Conservation (phyloP, 2,329 filamentous ascomycete species). For the Sarocladium kiliense region DNA sequence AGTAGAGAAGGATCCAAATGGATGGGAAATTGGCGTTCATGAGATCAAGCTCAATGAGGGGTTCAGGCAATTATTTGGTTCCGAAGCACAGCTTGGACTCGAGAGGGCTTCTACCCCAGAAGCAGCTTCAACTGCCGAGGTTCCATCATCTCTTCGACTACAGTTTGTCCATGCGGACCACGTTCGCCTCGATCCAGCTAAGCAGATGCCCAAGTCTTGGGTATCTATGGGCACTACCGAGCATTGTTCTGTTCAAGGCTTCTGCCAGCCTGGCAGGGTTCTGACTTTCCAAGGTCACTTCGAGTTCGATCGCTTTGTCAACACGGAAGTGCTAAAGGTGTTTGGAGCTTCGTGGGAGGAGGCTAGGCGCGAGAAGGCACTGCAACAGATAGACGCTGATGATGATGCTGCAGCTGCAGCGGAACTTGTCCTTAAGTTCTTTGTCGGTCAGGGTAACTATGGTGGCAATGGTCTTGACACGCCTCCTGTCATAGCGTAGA, state of each 20-base stretch:
- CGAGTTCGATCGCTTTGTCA: constrained; percentile 37
- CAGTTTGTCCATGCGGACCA: constrained; percentile 34
- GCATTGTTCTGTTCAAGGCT: constrained; percentile 31
- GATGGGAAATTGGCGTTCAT: constrained; percentile 27
- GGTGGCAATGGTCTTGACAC: background rate
- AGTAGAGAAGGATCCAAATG: constrained; percentile 21
- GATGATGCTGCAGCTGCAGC: constrained; percentile 15
- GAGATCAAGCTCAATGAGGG: constrained; percentile 17
- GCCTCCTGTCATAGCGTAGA: constrained; percentile 1
- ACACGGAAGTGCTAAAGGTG: constrained; percentile 28
- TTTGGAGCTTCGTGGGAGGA: constrained; percentile 22
- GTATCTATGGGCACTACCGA: constrained; percentile 18
- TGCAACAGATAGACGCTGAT: constrained; percentile 15
- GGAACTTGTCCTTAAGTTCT: constrained; percentile 17
- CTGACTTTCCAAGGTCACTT: constrained; percentile 38
- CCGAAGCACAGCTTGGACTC: background rate
- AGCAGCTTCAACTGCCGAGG: background rate
- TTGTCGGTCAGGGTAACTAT: constrained; percentile 9
- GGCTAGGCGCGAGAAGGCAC: constrained; percentile 1
- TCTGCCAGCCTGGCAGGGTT: constrained; percentile 30
- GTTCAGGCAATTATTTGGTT: constrained; percentile 13
- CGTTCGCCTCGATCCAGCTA: constrained; percentile 15
- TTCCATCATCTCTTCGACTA: constrained; percentile 14
- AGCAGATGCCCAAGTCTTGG: constrained; percentile 13
- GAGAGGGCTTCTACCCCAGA: background rate